These are phyloP conservation scores for Leccinum pellstonianum DNA, from an alignment of 768 basidiomycete species.

Conservation along the genomic window DNA sequence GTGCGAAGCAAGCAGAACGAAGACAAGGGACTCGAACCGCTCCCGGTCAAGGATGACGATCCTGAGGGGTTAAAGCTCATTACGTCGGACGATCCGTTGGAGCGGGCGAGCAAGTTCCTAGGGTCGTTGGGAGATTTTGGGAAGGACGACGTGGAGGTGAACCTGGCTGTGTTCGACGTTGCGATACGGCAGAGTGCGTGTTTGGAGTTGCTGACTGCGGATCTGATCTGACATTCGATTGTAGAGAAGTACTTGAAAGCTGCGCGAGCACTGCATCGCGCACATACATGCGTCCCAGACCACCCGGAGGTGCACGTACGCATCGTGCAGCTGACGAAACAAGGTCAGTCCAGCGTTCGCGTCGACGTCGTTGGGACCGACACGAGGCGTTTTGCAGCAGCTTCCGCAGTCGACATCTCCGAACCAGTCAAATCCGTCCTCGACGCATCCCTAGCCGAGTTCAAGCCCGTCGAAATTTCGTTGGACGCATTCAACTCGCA, in stretches of 20 bases:
- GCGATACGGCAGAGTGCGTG: constrained; percentile 73
- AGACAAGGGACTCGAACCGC: constrained; percentile 69
- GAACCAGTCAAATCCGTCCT: constrained; percentile 51
- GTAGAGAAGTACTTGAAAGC: constrained; percentile 84
- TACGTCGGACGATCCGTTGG: constrained; percentile 60
- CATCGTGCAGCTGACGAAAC: constrained; percentile 58
- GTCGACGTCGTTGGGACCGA: background rate
- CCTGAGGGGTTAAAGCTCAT: constrained; percentile 77
- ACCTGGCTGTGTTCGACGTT: constrained; percentile 78
- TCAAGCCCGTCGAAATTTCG: constrained; percentile 58
- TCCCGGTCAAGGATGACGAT: constrained; percentile 70
- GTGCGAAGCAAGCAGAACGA: constrained; percentile 42
- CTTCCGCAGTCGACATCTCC: constrained; percentile 43
- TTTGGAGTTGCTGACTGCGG: background rate
- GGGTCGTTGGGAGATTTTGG: constrained; percentile 57
- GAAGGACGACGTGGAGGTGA: constrained; percentile 59
- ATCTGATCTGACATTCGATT: background rate
- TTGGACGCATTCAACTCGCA: constrained; percentile 71
- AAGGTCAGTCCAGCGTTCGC: constrained; percentile 38
- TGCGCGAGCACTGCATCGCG: constrained; percentile 59
- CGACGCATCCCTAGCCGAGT: constrained; percentile 41
- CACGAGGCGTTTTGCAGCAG: constrained; percentile 36
- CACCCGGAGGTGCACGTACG: constrained; percentile 73
- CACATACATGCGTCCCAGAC: constrained; percentile 49
- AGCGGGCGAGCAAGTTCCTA: constrained; percentile 71